phyloP scores from a whole-genome alignment of 2,329 filamentous ascomycete genomes.

The Zymoseptoria passerinii region DNA sequence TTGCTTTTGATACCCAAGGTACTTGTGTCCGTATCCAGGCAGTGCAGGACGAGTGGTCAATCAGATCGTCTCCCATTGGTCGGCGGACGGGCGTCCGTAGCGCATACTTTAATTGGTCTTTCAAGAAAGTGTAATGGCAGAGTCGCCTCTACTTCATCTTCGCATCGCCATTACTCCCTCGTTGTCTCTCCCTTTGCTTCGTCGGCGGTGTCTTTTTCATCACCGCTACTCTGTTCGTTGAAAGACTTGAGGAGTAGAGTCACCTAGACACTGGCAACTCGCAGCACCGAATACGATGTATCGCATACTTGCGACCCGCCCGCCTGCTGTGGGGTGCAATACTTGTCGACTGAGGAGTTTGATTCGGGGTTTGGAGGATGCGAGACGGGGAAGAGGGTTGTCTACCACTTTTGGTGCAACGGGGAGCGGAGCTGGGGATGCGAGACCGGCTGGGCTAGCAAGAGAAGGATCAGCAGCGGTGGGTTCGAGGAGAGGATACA shows the following conservation, averaged over 20 bases:
- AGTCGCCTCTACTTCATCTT: background rate
- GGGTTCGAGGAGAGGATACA: too few species aligned
- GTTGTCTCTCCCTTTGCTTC: background rate
- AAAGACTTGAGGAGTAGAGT: too few species aligned
- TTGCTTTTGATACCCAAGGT: background rate
- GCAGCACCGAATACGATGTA: background rate
- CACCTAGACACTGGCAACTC: too few species aligned
- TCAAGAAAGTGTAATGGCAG: background rate
- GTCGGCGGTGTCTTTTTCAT: background rate
- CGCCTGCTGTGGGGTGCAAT: background rate
- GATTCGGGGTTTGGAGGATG: slow-evolving; percentile 8
- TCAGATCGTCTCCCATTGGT: background rate
- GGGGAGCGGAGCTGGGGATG: background rate
- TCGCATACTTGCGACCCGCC: background rate
- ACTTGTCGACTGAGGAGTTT: slow-evolving; percentile 10
- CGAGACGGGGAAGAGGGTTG: slow-evolving; percentile 1
- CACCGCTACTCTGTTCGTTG: too few species aligned
- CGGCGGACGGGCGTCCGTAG: background rate
- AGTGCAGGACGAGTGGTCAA: background rate
- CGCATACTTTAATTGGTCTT: background rate
- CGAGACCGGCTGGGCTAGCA: too few species aligned
- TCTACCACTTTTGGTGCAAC: background rate
- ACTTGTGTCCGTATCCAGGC: background rate
- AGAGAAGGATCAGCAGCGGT: too few species aligned
- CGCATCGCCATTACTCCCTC: background rate